Base-by-base conservation (phyloP, 805 yeast genomes). In the Candida methanosorbosa region DNA sequence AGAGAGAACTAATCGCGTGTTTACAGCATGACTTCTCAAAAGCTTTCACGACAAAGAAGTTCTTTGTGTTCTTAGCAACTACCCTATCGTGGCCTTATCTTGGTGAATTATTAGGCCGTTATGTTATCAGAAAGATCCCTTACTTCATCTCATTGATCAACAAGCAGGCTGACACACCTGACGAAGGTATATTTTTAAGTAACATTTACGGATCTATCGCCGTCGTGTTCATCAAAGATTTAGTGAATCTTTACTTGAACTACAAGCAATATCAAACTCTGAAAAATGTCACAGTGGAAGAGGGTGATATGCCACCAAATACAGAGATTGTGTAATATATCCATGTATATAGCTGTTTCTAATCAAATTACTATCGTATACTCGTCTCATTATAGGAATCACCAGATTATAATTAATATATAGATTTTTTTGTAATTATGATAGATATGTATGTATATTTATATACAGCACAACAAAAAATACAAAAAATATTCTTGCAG, bases 171-270 rank as follows among this genome's bases (percentile, higher is more conserved):
- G 37, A 39, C 14, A 62, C 66, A 0, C 68, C 70, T 1, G 66
- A 63, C 41, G 66, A 64, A 36, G 48, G 50, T 1, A 40, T 48
- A 7, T 62, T 57, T 29, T 38, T 57, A 1, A 34, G 57, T 16
- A 62, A 63, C 33, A 17, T 63, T n/a, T 20, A 59, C 5, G 67
- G 66, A 1, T 54, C 64, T 39, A 21, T 46, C 9, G 33, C 41
- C 4, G 56, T 52, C 9, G 58, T 51, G 1, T 9, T 63, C 2
- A 3, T 43, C 2, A 58, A 61, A 27, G 68, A 64, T 39, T 25
- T 52, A 12, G 30, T 45, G n/a, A 53, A 55, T 35, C 40, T 61
- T 15, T 62, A 58, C 52, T 53, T 44, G 26, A 51, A 50, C 30
- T 46, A 50, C 28, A 35, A 46, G 11, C n/a, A n/a, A n/a, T n/a